These are phyloP conservation scores for Closterium sp. DNA, from an alignment of 139 green algal species.

Conservation along the genomic window DNA sequence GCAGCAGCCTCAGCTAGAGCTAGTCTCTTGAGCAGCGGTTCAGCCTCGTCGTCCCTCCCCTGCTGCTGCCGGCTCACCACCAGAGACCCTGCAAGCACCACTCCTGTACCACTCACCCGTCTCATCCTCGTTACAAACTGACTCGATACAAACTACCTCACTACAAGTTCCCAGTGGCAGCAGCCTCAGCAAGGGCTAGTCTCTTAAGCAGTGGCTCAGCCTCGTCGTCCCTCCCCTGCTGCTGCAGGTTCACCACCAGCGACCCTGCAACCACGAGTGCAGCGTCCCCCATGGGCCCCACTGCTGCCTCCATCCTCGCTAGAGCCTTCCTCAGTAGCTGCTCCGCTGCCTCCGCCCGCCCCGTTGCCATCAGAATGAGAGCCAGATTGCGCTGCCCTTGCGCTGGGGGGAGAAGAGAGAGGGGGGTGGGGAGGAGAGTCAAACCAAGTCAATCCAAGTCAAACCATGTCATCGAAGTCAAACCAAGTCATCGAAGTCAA, in stretches of 20 bases:
- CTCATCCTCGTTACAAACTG: background rate
- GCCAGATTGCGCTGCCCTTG: background rate
- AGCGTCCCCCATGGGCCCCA: too few relatives aligned
- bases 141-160: background rate
- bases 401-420: background rate
- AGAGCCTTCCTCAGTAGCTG: background rate
- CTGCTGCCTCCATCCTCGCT: background rate
- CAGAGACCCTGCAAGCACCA: background rate
- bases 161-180: too few relatives aligned
- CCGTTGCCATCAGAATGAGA: background rate
- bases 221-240: too few relatives aligned
- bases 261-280: too few relatives aligned
- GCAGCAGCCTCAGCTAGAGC: background rate
- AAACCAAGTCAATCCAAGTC: too few relatives aligned
- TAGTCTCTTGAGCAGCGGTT: background rate
- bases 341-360: background rate
- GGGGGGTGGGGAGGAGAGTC: too few relatives aligned
- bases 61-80: background rate
- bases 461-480: too few relatives aligned
- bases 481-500: too few relatives aligned
- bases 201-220: too few relatives aligned
- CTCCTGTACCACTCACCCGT: background rate
- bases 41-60: background rate
- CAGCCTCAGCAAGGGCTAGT: too few relatives aligned
- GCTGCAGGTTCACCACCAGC: background rate